These are phyloP conservation scores for Solanum habrochaites DNA, from an alignment of 257 asterid species.

Conservation along the genomic window DNA sequence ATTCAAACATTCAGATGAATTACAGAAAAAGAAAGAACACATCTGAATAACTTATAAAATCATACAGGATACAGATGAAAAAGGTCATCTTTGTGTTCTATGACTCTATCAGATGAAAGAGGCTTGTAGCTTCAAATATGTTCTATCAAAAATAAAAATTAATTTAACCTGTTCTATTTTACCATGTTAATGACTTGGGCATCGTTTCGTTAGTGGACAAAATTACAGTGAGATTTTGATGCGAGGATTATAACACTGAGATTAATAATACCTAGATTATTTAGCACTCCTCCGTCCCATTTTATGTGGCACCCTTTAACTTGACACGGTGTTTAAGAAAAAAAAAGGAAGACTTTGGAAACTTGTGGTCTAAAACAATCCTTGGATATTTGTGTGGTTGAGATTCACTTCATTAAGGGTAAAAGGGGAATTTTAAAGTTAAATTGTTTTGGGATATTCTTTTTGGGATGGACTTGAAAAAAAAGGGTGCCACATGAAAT, in stretches of 20 bases:
- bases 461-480: neutral
- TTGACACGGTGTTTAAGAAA: neutral
- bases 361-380: neutral
- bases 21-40: neutral
- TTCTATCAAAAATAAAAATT: neutral
- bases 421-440: neutral
- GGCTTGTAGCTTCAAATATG: neutral
- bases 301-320: neutral
- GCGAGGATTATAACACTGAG: neutral
- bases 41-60: neutral
- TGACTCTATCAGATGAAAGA: neutral
- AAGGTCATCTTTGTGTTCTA: neutral
- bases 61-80: neutral
- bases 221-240: neutral
- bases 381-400: neutral
- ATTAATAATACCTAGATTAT: neutral
- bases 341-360: neutral
- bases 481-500: neutral
- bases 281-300: neutral
- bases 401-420: neutral
- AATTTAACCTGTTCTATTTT: neutral
- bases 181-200: neutral
- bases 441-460: neutral
- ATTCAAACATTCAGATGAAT: neutral
- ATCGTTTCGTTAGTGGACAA: neutral